phyloP scores from a whole-genome alignment of 331 rosid species.

The Quercus lobata region DNA sequence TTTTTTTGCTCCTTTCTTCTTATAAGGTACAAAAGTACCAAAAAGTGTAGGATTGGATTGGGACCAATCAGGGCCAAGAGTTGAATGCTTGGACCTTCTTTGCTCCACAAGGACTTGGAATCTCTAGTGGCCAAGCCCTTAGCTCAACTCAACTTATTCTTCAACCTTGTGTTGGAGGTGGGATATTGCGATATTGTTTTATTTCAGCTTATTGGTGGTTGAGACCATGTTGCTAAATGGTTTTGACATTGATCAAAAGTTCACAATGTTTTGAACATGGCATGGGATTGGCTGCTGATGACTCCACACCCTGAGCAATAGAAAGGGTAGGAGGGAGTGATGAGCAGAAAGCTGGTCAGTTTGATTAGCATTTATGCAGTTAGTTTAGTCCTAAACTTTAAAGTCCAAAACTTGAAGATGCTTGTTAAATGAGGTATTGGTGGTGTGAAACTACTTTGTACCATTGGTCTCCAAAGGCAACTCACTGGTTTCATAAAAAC shows the following conservation, averaged over 20 bases:
- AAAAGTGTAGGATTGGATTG: neutral
- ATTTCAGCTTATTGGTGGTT: slow-evolving; percentile 15
- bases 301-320: too few species aligned
- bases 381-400: neutral
- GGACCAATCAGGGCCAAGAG: slow-evolving; percentile 11
- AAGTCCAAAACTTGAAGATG: too few species aligned
- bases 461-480: neutral
- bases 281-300: slow-evolving; percentile 19
- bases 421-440: too few species aligned
- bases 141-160: neutral
- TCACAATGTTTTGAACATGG: slow-evolving; percentile 1
- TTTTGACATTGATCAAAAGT: slow-evolving; percentile 16
- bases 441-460: too few species aligned
- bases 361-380: neutral
- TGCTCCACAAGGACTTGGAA: slow-evolving; percentile 17
- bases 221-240: slow-evolving; percentile 27
- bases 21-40: too few species aligned
- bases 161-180: neutral
- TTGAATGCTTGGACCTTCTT: slow-evolving; percentile 11
- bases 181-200: neutral
- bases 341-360: neutral
- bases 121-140: slow-evolving; percentile 5
- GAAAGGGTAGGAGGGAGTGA: too few species aligned
- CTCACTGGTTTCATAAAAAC: neutral
- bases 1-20: neutral